Base-by-base conservation (phyloP, 2,329 filamentous ascomycete genomes). In the Raffaelea deltoideospora region DNA sequence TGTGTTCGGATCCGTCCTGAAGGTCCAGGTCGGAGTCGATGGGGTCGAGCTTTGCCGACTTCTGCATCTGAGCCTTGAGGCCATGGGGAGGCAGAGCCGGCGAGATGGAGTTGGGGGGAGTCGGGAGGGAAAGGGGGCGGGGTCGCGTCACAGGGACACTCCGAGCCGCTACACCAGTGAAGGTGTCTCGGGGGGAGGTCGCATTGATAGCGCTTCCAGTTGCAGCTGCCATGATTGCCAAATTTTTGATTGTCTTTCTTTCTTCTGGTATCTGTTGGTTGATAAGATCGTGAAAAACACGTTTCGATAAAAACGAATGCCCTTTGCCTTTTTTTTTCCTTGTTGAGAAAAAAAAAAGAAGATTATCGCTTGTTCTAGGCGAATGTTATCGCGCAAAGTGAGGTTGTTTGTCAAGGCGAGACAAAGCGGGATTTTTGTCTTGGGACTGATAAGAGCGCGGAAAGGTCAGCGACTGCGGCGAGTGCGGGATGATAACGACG, bases 41-140 rank as follows among this genome's bases (percentile, higher is more conserved):
- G 50, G 68, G 64, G 45, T 76, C 72, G 51, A 75, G 65, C 48
- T 54, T 65, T 37, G 26, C 37, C 45, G 66, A 67, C 57, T 65
- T 67, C 52, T 69, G 68, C 47, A 75, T 65, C 53, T 77, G 77
- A 44, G 73, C 69, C 57, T 79, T 81, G 53, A 81, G 74, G 50
- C 79, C 80, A 50, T 88, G 83, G 41, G 87, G 83, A 49, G 80
- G 77, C 47, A 95, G 69, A 48, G 75, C 79, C 34, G 88, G 88
- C 43, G 87, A 95, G 56, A 95, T 86, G 59, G 87, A 95, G 65
- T 88, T 92, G 43, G 88, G 88, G 53, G 88, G 88, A 56, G 88
- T 95, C 45, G 82, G 85, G 52, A 94, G 75, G 56, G 80, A 82
- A 52, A 90, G 73, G 55, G 73, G 65, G 49, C 69, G 65, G 63